phyloP scores from a whole-genome alignment of 345 rosid species.

The Eucalyptus microcorys region DNA sequence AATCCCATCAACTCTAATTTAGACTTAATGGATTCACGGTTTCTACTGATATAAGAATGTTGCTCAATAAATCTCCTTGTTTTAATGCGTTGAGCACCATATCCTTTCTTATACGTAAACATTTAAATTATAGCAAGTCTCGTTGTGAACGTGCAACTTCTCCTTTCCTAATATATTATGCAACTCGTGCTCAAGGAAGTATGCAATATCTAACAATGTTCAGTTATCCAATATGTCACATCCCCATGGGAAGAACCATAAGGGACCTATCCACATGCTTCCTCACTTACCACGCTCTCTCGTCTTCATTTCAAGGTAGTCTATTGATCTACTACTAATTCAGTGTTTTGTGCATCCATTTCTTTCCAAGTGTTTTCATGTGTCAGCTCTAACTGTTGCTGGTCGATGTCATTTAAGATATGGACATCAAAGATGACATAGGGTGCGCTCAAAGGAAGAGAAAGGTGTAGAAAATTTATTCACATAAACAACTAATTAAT shows the following conservation, averaged over 20 bases:
- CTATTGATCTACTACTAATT: neutral
- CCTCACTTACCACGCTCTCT: conserved; percentile 90
- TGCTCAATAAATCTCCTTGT: too few relatives aligned
- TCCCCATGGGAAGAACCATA: conserved; percentile 97
- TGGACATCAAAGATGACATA: conserved; percentile 31
- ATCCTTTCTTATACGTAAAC: too few relatives aligned
- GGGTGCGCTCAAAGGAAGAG: conserved; percentile 25
- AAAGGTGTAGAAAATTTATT: too few relatives aligned
- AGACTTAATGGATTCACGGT: too few relatives aligned
- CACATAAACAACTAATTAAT: too few relatives aligned
- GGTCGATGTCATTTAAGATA: neutral
- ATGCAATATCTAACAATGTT: neutral
- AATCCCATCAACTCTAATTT: too few relatives aligned
- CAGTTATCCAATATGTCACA: conserved; percentile 96
- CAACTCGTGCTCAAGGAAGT: too few relatives aligned
- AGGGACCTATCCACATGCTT: conserved; percentile 94
- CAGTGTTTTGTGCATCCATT: neutral
- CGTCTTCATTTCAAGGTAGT: conserved; percentile 92
- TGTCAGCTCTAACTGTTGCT: neutral
- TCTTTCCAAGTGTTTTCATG: neutral
- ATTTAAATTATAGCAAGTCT: too few relatives aligned
- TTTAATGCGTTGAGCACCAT: too few relatives aligned
- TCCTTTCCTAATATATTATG: too few relatives aligned
- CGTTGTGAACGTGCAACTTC: too few relatives aligned
- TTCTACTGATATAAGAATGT: too few relatives aligned